Evolutionary conservation across 1,284 basidiomycete species (phyloP).

Genomic region (Ceratobasidium sp.): DNA sequence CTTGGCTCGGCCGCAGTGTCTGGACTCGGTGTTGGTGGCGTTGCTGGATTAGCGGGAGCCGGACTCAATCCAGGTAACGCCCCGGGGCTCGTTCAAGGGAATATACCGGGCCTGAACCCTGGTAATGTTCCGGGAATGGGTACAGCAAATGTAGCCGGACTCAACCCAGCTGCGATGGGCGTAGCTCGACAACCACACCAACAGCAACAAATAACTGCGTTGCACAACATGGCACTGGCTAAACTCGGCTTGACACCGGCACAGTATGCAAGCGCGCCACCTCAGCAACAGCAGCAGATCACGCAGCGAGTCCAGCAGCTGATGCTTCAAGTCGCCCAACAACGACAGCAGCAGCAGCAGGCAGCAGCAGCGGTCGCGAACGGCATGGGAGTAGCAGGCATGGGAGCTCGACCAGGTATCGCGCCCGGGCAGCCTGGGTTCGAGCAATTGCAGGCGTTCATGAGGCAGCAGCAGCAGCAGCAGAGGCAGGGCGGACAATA

Average conservation of each 20-base stretch:
- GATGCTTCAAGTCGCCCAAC: background rate
- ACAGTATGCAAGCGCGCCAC: conserved; percentile 9
- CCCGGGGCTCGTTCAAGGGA: background rate
- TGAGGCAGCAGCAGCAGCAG: conserved; percentile 37
- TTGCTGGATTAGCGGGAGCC: background rate
- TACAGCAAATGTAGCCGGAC: background rate
- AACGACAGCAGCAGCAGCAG: background rate
- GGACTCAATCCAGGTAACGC: background rate
- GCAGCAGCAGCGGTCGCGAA: background rate
- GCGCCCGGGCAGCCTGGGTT: conserved; percentile 15
- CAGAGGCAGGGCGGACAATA: conserved; percentile 18
- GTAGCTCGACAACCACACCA: background rate
- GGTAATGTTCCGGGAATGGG: background rate
- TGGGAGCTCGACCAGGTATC: background rate
- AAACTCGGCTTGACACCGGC: conserved; percentile 20
- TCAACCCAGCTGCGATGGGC: background rate
- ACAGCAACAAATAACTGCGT: no score
- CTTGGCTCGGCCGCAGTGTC: background rate
- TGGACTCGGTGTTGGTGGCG: background rate
- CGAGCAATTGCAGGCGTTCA: conserved; percentile 34
- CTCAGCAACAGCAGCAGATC: background rate
- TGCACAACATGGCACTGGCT: conserved; percentile 30
- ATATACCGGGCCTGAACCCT: background rate
- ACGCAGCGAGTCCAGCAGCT: background rate
- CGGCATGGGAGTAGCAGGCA: conserved; percentile 3